A percentile compares a stretch with the other conserved stretches of the same genome.
phyloP scores from a whole-genome alignment of 2,329 filamentous ascomycete genomes.

The Scedosporium dehoogii region DNA sequence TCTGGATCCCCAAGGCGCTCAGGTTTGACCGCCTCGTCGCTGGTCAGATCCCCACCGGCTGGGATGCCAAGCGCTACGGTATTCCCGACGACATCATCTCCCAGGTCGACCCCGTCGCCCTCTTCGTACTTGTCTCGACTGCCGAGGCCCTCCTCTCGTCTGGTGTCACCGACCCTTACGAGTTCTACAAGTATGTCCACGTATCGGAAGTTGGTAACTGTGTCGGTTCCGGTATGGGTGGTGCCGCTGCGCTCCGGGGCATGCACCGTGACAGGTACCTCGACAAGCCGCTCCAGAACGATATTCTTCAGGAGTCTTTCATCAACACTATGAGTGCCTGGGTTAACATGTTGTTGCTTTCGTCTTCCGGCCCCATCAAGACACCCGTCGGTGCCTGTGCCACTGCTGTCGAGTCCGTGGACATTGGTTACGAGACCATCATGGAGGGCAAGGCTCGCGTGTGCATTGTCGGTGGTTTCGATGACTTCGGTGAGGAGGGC shows the following conservation, averaged over 20 bases:
- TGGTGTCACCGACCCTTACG: slow-evolving; percentile 97
- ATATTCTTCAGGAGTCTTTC: slow-evolving; percentile 98
- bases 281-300: slow-evolving; percentile 95
- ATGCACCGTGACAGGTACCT: slow-evolving; percentile 99
- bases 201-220: slow-evolving; percentile 97
- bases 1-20: slow-evolving; percentile 94
- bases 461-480: slow-evolving; percentile 96
- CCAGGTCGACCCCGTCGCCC: slow-evolving; percentile 91
- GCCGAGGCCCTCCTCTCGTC: slow-evolving; percentile 83
- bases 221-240: slow-evolving; percentile 96
- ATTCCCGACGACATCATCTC: slow-evolving; percentile 95
- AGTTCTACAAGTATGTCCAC: slow-evolving; percentile 99
- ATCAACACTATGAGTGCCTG: slow-evolving; percentile 99
- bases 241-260: slow-evolving; percentile 79
- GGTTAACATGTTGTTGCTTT: slow-evolving; percentile 98
- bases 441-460: slow-evolving; percentile 95
- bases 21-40: slow-evolving; percentile 96
- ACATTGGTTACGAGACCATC: slow-evolving; percentile 97
- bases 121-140: slow-evolving; percentile 90
- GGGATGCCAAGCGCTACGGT: slow-evolving; percentile 94
- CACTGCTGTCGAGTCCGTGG: slow-evolving; percentile 92
- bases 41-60: slow-evolving; percentile 92
- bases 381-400: slow-evolving; percentile 96
- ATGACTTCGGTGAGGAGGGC: slow-evolving; percentile 98
- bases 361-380: slow-evolving; percentile 96